These are phyloP conservation scores for Ustilago tritici DNA, from an alignment of 1,284 basidiomycete species.

Conservation along the genomic window DNA sequence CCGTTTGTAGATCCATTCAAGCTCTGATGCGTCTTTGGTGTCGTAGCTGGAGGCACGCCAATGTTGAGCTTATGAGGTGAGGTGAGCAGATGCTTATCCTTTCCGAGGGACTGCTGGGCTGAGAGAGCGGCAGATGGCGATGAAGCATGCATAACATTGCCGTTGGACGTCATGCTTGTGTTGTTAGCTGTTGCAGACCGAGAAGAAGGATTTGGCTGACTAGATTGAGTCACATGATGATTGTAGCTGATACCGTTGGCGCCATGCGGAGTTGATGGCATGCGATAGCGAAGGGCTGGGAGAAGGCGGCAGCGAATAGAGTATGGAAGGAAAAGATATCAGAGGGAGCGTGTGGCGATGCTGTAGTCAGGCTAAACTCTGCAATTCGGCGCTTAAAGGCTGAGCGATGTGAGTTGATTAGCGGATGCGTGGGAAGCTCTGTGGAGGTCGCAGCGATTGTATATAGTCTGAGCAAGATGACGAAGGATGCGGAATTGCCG, in stretches of 20 bases:
- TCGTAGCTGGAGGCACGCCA: constrained; percentile 44
- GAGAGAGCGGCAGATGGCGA: constrained; percentile 10
- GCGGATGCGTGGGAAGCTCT: neutral
- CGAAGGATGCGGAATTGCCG: neutral
- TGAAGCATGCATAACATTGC: constrained; percentile 18
- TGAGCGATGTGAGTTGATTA: neutral
- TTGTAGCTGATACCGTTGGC: constrained; percentile 12
- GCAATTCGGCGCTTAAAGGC: neutral
- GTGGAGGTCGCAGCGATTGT: neutral
- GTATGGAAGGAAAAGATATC: neutral
- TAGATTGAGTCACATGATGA: constrained; percentile 39
- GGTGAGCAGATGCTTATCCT: constrained; percentile 15
- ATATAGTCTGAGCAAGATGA: neutral
- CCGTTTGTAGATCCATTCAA: constrained; percentile 5
- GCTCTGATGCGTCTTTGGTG: constrained; percentile 18
- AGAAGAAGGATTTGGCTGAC: constrained; percentile 7
- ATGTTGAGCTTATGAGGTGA: constrained; percentile 53
- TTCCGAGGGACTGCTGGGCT: constrained; percentile 12
- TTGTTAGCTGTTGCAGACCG: constrained; percentile 5
- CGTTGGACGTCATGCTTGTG: constrained; percentile 29
- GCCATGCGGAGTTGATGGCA: constrained; percentile 44
- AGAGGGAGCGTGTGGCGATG: neutral
- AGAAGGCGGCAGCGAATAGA: neutral
- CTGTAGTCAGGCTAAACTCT: neutral
- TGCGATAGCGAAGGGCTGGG: constrained; percentile 14